These are phyloP conservation scores for Rhazya stricta DNA, from an alignment of 257 asterid genomes.

Conservation along the genomic window DNA sequence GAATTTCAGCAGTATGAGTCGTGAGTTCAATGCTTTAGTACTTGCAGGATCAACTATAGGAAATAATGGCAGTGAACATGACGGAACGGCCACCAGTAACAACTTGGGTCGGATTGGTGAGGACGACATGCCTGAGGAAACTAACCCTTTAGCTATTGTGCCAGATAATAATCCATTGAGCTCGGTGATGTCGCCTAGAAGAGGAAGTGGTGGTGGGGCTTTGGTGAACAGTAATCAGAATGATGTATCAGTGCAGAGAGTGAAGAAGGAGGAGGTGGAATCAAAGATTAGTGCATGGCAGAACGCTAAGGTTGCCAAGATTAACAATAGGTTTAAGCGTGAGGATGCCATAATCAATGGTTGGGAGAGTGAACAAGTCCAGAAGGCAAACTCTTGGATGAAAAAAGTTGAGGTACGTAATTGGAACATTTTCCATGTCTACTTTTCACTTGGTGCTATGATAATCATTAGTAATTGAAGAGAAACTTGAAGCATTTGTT, in stretches of 20 bases:
- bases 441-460: not conserved
- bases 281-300: conserved; percentile 93
- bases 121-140: conserved; percentile 35
- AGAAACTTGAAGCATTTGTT: not conserved
- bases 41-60: conserved; percentile 53
- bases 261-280: conserved; percentile 84
- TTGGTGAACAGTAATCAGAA: conserved; percentile 11
- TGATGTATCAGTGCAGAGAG: conserved; percentile 48
- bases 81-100: conserved; percentile 9
- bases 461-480: conserved; percentile 7
- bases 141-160: conserved; percentile 75
- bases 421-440: not conserved
- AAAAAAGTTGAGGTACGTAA: conserved; percentile 86
- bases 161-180: conserved; percentile 37
- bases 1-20: conserved; percentile 64
- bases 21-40: conserved; percentile 72
- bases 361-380: conserved; percentile 83
- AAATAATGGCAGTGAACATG: conserved; percentile 31
- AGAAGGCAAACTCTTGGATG: conserved; percentile 84
- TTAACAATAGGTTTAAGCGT: conserved; percentile 80
- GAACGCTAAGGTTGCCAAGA: conserved; percentile 67
- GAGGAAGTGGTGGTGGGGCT: conserved; percentile 10
- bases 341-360: conserved; percentile 77
- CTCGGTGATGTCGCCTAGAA: conserved; percentile 34
- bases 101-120: conserved; percentile 54